Base-by-base conservation (phyloP, 202 grass and related monocot species). In the Sporobolus alterniflorus region DNA sequence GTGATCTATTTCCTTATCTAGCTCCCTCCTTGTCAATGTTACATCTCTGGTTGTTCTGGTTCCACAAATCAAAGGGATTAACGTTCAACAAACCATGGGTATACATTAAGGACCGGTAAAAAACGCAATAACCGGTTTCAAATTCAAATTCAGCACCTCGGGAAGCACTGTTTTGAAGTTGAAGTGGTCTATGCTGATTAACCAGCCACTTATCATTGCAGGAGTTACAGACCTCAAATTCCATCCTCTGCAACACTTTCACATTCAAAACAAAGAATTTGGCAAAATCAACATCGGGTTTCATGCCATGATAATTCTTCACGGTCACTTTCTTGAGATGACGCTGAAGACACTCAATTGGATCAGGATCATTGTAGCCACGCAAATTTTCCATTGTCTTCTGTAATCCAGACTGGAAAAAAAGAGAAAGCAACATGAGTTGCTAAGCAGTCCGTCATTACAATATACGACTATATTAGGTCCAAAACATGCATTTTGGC, bases 231-330 rank as follows among this genome's bases (percentile, higher is more conserved):
- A n/a, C 21, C 24, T 15, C 49, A 74, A 74, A 56, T 13, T 25
- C 21, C 71, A 74, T 40, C 36, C 24, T 17, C 32, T 17, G 16
- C 24, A 74, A 33, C 21, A 56, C 50, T 39, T 31, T 56, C 39
- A 32, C 71, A 54, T 56, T 57, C 32, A 74, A 24, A 74, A 57
- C 3, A 57, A 74, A 26, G 21, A 74, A 74, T 17, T 49, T 69
- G 4, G 66, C 66, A 44, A 69, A 69, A 24, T 28, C n/a, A 25
- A 26, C 66, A 69, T 69, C 66, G 9, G n/a, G 40, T 9, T 6
- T 14, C 66, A 26, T 69, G n/a, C 66, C 66, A 69, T 1, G 7
- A 43, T 69, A 69, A 1, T 44, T 8, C 11, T 43, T 69, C 1
- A 69, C 0, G 5, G 44, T 2, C 11, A 69, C 40, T 15, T 26